A percentile compares a stretch with the other conserved stretches of the same genome.
phyloP scores from a whole-genome alignment of 2,329 filamentous ascomycete species.

The Polychaeton citri region DNA sequence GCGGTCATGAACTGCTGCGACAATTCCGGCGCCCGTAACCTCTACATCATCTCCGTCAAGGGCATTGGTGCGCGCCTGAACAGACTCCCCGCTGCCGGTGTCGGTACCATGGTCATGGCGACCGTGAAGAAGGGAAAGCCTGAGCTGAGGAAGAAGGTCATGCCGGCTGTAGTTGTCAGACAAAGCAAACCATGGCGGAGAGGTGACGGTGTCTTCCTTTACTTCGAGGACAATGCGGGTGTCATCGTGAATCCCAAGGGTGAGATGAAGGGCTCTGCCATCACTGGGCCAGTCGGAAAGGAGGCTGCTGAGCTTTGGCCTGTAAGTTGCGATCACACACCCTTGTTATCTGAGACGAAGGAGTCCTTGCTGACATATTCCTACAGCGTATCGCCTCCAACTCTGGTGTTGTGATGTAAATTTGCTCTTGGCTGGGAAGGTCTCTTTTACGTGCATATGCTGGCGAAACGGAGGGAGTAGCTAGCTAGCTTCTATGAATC shows the following conservation, averaged over 20 bases:
- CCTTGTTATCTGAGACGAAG: slow-evolving; percentile 17
- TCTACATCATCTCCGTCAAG: slow-evolving; percentile 99
- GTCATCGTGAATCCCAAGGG: slow-evolving; percentile 99
- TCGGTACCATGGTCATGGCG: slow-evolving; percentile 99
- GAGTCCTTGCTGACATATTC: not conserved
- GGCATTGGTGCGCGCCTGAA: slow-evolving; percentile 95
- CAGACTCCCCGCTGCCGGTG: slow-evolving; percentile 91
- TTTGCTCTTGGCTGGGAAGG: not conserved
- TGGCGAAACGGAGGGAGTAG: not conserved
- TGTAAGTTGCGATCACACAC: slow-evolving; percentile 42
- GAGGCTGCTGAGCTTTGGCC: slow-evolving; percentile 99
- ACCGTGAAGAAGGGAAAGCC: slow-evolving; percentile 99
- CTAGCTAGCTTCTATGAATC: not conserved
- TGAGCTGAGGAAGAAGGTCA: slow-evolving; percentile 99
- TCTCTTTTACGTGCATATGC: not conserved
- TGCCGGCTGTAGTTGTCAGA: slow-evolving; percentile 97
- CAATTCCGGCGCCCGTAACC: slow-evolving; percentile 93
- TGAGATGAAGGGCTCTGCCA: slow-evolving; percentile 99
- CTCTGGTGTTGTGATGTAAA: slow-evolving; percentile 99
- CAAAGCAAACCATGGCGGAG: slow-evolving; percentile 99
- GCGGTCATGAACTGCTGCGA: slow-evolving; percentile 99
- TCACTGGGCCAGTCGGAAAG: slow-evolving; percentile 98
- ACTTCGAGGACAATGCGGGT: slow-evolving; percentile 99
- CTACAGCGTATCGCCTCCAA: slow-evolving; percentile 93
- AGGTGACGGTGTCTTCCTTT: slow-evolving; percentile 95